phyloP scores from a whole-genome alignment of 2,329 filamentous ascomycete genomes.

The Emericellopsis atlantica region DNA sequence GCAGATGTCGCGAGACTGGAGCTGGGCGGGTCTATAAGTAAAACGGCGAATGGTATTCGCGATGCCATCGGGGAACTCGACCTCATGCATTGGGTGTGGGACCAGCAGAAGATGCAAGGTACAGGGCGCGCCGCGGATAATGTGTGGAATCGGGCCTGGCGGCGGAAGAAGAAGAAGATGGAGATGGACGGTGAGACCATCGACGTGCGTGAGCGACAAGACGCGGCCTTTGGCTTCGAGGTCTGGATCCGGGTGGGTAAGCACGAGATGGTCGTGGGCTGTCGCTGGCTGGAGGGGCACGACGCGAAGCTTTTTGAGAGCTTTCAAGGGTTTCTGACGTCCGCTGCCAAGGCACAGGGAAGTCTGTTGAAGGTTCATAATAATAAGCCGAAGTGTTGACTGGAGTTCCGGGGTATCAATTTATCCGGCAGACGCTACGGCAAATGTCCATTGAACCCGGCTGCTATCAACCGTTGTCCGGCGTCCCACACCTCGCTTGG shows the following conservation, averaged over 20 bases:
- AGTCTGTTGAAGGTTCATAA: too few relatives aligned
- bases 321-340: slow-evolving; percentile 64
- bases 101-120: slow-evolving; percentile 37
- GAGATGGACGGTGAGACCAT: slow-evolving; percentile 30
- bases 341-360: slow-evolving; percentile 7
- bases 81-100: slow-evolving; percentile 52
- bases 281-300: slow-evolving; percentile 57
- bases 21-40: slow-evolving; percentile 13
- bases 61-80: slow-evolving; percentile 41
- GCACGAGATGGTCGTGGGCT: slow-evolving; percentile 29
- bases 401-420: too few relatives aligned
- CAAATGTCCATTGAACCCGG: slow-evolving; percentile 24
- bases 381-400: too few relatives aligned
- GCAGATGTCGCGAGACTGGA: slow-evolving; percentile 17
- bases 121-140: slow-evolving; percentile 54
- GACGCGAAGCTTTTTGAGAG: slow-evolving; percentile 73
- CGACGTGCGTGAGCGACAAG: slow-evolving; percentile 8
- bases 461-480: slow-evolving; percentile 22
- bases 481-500: slow-evolving; percentile 27
- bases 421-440: slow-evolving; percentile 8
- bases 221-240: slow-evolving; percentile 41
- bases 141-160: slow-evolving; percentile 67
- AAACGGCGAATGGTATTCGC: slow-evolving; percentile 21
- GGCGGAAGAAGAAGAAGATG: slow-evolving; percentile 40
- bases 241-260: slow-evolving; percentile 31